phyloP scores from a whole-genome alignment of 208 protist species.

The Crithidia expoeki region DNA sequence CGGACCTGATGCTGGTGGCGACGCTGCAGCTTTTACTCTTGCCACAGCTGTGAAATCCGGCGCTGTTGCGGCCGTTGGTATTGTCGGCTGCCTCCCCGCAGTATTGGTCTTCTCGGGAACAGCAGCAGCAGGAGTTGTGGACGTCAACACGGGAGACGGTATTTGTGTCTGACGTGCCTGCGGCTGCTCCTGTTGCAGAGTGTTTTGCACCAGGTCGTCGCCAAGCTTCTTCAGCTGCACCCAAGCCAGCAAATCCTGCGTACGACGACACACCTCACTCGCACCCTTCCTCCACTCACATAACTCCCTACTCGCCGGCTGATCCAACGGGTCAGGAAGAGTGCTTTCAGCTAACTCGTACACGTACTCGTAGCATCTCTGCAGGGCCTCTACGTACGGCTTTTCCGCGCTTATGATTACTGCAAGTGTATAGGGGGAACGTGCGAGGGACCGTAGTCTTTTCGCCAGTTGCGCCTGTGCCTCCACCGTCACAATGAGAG shows the following conservation, averaged over 20 bases:
- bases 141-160: no score
- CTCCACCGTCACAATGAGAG: background rate
- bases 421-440: background rate
- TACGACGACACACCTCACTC: background rate
- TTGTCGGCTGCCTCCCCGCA: no score
- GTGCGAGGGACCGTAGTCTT: background rate
- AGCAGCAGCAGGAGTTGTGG: no score
- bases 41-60: no score
- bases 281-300: background rate
- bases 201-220: background rate
- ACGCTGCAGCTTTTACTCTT: no score
- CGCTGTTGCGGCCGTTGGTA: no score
- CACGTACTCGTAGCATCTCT: background rate
- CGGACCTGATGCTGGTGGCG: no score
- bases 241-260: conserved; percentile 3
- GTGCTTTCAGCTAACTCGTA: background rate
- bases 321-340: background rate
- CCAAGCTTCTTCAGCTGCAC: conserved; percentile 2
- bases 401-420: background rate
- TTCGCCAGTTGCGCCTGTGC: background rate
- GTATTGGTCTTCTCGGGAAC: no score
- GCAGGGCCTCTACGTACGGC: background rate
- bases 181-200: background rate
- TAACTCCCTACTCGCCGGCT: background rate
- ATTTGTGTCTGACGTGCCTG: no score